Conservation (phyloP, 768 basidiomycete genomes). For the Lactarius sp. region DNA sequence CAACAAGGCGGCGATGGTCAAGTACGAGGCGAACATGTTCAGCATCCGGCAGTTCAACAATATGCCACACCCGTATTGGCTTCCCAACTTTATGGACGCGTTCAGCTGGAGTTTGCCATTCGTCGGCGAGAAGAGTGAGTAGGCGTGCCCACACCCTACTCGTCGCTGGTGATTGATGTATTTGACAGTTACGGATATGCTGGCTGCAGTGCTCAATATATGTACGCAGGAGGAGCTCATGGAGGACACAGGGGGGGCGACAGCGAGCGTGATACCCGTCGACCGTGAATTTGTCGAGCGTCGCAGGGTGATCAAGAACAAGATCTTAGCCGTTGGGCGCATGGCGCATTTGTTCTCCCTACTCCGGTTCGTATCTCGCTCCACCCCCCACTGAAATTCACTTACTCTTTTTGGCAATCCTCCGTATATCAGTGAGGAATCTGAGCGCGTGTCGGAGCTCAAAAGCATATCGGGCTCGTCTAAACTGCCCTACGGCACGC, state of each 20-base stretch:
- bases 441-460: slow-evolving; percentile 94
- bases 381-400: not conserved
- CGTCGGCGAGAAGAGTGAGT: slow-evolving; percentile 91
- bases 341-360: slow-evolving; percentile 96
- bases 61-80: slow-evolving; percentile 90
- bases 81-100: slow-evolving; percentile 97
- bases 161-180: not conserved
- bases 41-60: slow-evolving; percentile 98
- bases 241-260: slow-evolving; percentile 46
- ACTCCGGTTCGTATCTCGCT: slow-evolving; percentile 59
- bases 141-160: not conserved
- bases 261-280: not conserved
- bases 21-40: slow-evolving; percentile 99
- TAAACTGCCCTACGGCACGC: slow-evolving; percentile 75
- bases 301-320: slow-evolving; percentile 92
- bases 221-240: slow-evolving; percentile 97
- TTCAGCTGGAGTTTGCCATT: slow-evolving; percentile 98
- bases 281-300: slow-evolving; percentile 62
- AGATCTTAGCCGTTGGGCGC: slow-evolving; percentile 94
- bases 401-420: not conserved
- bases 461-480: slow-evolving; percentile 80
- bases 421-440: slow-evolving; percentile 70
- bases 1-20: slow-evolving; percentile 98
- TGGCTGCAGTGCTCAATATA: slow-evolving; percentile 94
- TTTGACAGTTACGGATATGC: slow-evolving; percentile 89